Base-by-base conservation (phyloP, 164 flowering plant genomes). In the Tetracentron sinense region DNA sequence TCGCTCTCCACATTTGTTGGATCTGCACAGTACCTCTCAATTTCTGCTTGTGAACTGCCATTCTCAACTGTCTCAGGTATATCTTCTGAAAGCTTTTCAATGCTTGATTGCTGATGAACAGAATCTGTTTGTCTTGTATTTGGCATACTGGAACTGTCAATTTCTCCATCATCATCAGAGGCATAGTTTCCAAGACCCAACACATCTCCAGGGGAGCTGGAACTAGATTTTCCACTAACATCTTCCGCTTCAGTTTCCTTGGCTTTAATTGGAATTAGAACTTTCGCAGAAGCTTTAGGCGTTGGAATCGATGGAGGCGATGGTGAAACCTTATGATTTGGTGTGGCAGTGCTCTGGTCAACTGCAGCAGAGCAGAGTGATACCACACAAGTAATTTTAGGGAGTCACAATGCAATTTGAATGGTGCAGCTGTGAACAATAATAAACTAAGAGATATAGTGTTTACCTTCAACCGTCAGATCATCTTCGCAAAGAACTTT, bases 121-220 rank as follows among this genome's bases (percentile, higher is more conserved):
- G 51, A 31, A 58, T 64, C 38, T 38, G 22, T 63, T 52, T 59
- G 62, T 56, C 52, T 65, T 54, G 71, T 51, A 38, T 31, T 54
- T 53, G 63, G 66, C 51, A 58, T 19, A 28, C 47, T 70, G 46
- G 83, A 67, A 70, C 77, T 79, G 62, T 67, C 69, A 48, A 50
- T 61, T 62, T 83, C 87, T 27, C 77, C 82, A 6, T 69, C 95
- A 54, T 85, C 79, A 63, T 90, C 98, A 67, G 96, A 88, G 49
- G 86, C 90, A 83, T 95, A 95, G 68, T 69, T 94, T 69, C 67
- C 89, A 63, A 95, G 96, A 48, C 99, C 99, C 62, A 92, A 72
- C 42, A 95, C 71, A 78, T 80, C 81, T 46, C 89, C 96, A 61
- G 82, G 80, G 19, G 81, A 53, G 44, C 73, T 73, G 30, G 91